Conservation (phyloP, 176 grass and related monocot genomes). For the Thalia dealbata region DNA sequence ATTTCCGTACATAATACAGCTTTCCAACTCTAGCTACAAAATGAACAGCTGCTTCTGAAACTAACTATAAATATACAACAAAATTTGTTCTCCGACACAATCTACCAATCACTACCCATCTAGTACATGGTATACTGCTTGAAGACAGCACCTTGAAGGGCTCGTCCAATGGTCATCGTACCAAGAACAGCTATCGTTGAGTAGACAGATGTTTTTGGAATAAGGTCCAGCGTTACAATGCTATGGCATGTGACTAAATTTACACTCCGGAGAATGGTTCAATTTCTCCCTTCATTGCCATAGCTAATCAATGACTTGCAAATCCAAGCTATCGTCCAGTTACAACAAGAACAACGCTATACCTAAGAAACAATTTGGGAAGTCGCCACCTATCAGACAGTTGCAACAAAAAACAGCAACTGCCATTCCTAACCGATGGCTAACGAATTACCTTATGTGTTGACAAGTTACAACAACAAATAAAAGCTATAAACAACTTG, state of each 20-base stretch:
- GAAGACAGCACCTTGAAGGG: too few relatives aligned
- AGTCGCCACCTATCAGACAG: not conserved
- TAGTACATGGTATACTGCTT: too few relatives aligned
- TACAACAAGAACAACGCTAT: not conserved
- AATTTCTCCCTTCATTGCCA: not conserved
- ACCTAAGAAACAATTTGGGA: not conserved
- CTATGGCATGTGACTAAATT: not conserved
- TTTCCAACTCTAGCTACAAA: not conserved
- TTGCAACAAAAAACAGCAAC: not conserved
- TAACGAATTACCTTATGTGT: not conserved
- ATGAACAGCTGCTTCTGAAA: not conserved
- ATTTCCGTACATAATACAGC: not conserved
- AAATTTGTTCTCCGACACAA: not conserved
- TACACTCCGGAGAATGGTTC: not conserved
- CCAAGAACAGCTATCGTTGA: not conserved
- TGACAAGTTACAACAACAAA: not conserved
- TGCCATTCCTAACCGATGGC: not conserved
- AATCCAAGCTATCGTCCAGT: not conserved
- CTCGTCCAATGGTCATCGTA: not conserved
- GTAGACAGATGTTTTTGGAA: not conserved
- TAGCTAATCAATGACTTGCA: not conserved
- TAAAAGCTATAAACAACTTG: not conserved
- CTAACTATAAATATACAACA: not conserved
- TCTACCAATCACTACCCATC: not conserved
- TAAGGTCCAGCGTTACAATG: not conserved